phyloP scores from a whole-genome alignment of 2,329 filamentous ascomycete genomes.

The Pseudohalonectria lignicola region DNA sequence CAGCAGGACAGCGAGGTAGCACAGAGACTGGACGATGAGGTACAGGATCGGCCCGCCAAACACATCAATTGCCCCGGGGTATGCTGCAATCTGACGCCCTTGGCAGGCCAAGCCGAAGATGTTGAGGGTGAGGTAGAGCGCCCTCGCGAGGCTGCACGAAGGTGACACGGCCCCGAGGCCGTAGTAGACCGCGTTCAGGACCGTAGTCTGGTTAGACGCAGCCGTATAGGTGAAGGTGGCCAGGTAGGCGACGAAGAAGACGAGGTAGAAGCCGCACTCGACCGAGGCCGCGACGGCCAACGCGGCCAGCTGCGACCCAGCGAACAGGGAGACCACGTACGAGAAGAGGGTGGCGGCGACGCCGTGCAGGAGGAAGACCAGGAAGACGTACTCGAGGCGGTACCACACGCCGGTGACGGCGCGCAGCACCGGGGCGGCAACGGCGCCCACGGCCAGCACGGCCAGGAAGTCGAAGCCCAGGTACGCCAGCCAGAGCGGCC shows the following conservation, averaged over 20 bases:
- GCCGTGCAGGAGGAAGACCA: constrained; percentile 72
- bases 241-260: constrained; percentile 63
- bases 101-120: constrained; percentile 72
- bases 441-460: constrained; percentile 52
- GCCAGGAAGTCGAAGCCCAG: constrained; percentile 71
- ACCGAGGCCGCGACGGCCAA: constrained; percentile 73
- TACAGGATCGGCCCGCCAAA: constrained; percentile 84
- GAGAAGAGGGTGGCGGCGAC: constrained; percentile 64
- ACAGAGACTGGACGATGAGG: constrained; percentile 59
- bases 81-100: constrained; percentile 47
- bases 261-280: constrained; percentile 54
- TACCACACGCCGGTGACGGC: constrained; percentile 62
- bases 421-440: constrained; percentile 57
- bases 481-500: constrained; percentile 80
- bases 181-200: constrained; percentile 67
- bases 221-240: too few relatives aligned
- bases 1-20: constrained; percentile 62
- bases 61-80: constrained; percentile 59
- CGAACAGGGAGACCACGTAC: constrained; percentile 74
- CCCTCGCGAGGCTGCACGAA: constrained; percentile 55
- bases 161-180: constrained; percentile 67
- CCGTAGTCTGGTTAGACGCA: constrained; percentile 53
- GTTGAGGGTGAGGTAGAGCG: constrained; percentile 70
- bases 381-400: constrained; percentile 67
- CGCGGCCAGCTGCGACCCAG: constrained; percentile 69